Percentiles rank a stretch among this genome's conserved stretches.
Evolutionary conservation across 176 grass and related monocot species (phyloP).

Genomic region (Microstegium vimineum): DNA sequence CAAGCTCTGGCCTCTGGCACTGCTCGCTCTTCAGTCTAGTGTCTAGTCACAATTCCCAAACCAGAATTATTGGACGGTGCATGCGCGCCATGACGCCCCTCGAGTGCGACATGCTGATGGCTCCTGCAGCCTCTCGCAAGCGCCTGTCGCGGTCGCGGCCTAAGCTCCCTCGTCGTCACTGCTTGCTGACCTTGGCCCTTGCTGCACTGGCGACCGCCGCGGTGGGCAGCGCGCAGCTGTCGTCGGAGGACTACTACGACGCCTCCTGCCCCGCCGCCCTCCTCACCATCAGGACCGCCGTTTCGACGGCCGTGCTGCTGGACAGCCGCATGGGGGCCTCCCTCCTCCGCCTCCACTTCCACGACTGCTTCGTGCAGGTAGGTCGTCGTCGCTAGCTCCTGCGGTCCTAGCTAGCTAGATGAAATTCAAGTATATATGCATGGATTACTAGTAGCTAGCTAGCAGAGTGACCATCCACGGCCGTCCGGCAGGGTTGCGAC

Average conservation of each 20-base stretch:
- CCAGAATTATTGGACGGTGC: neutral
- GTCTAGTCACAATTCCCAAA: neutral
- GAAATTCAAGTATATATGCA: too few relatives aligned
- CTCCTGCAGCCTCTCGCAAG: neutral
- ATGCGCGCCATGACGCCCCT: neutral
- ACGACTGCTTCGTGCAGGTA: constrained; percentile 71
- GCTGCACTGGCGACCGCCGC: constrained; percentile 9
- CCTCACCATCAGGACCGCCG: constrained; percentile 45
- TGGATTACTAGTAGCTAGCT: too few relatives aligned
- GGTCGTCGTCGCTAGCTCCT: neutral
- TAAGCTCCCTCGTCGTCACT: neutral
- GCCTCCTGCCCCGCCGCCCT: constrained; percentile 55
- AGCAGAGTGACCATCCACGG: too few relatives aligned
- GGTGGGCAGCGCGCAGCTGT: constrained; percentile 56
- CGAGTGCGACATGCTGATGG: neutral
- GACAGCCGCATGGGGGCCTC: constrained; percentile 70
- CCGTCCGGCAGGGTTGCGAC: constrained; percentile 11
- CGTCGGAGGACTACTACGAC: constrained; percentile 62
- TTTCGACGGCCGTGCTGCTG: constrained; percentile 39
- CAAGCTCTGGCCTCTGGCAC: neutral
- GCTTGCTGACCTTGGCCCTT: neutral
- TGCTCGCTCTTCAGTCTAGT: neutral
- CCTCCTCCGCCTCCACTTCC: constrained; percentile 69
- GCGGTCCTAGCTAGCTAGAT: neutral
- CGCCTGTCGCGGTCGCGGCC: neutral